These are phyloP conservation scores for Aspergillus conjunctus DNA, from an alignment of 495 filamentous ascomycete species.

Conservation along the genomic window DNA sequence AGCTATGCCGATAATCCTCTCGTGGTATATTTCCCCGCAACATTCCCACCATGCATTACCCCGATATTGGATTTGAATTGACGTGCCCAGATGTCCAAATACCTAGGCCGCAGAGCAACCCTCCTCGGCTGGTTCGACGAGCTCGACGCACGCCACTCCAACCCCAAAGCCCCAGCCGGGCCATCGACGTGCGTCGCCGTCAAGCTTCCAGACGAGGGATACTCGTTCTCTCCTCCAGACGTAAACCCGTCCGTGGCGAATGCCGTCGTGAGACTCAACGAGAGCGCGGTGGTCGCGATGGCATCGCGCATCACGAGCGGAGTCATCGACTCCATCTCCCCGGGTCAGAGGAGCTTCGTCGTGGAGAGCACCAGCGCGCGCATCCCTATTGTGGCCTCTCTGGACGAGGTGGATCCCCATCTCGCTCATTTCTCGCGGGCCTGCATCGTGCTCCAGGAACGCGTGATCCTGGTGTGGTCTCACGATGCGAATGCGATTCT, in stretches of 20 bases:
- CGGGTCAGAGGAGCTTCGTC: slow-evolving; percentile 5
- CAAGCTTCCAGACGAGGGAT: background rate
- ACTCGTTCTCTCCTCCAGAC: slow-evolving; percentile 6
- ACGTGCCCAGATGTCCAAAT: slow-evolving; percentile 1
- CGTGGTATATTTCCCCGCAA: background rate
- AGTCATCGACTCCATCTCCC: slow-evolving; percentile 1
- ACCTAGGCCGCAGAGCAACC: slow-evolving; percentile 4
- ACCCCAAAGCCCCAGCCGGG: background rate
- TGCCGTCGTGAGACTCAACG: background rate
- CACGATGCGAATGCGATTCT: slow-evolving; percentile 6
- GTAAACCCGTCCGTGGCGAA: background rate
- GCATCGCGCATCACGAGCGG: background rate
- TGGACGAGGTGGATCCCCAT: slow-evolving; percentile 2
- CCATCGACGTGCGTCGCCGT: slow-evolving; percentile 3
- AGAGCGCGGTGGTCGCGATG: slow-evolving; percentile 5
- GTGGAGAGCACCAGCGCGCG: slow-evolving; percentile 7
- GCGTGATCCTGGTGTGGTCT: slow-evolving; percentile 6
- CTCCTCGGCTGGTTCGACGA: slow-evolving; percentile 15
- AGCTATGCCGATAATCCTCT: slow-evolving; percentile 2
- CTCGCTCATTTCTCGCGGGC: slow-evolving; percentile 6
- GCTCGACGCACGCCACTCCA: background rate
- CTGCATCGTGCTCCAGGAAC: slow-evolving; percentile 3
- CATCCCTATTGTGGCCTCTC: background rate
- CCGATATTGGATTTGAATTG: background rate
- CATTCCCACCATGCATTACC: background rate